Base-by-base conservation (phyloP, 1,139 yeast species). In the Blastobotrys serpentis region DNA sequence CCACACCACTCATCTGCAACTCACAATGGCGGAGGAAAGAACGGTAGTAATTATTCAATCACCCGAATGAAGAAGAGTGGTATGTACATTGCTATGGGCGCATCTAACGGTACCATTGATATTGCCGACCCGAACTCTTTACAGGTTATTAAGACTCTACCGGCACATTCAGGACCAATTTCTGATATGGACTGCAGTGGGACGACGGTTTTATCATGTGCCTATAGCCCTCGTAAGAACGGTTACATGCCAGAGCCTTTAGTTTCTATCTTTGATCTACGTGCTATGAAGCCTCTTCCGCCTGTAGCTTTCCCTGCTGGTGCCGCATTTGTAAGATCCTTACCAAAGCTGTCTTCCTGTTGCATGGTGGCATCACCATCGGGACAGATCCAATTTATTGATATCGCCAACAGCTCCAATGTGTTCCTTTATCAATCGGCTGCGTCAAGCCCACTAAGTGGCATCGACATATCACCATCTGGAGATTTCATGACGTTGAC, bases 221-320 rank as follows among this genome's bases (percentile, higher is more conserved):
- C 98, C 0, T 79, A 75, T 57, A 82, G 95, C 0, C 67, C 77
- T 18, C 76, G 94, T 33, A 74, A 75, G 46, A 73, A 74, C 21
- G 76, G 72, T 19, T 68, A 69, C 45, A 67, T 74, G n/a, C 73
- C 80, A 1, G 98, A 92, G 62, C 92, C 96, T 0, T 75, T 90
- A 56, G 92, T 92, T 21, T 84, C 84, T 56, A 81, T 88, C 16
- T 89, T 80, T 65, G 98, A 92, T 64, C 67, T 88, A 30, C 75
- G 95, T 53, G 79, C 82, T 56, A 75, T 87, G 79, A 77, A 80
- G 51, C 77, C 92, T 1, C 67, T 85, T 48, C 75, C 95, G 0
- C 97, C 98, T 1, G 73, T 90, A 2, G 82, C 96, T 1, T 89
- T 89, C 64, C 87, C 95, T 0, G 84, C 89, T 0, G 98, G 98